Conservation (phyloP, 75 land plant genomes). For the Selaginella moellendorffii region DNA sequence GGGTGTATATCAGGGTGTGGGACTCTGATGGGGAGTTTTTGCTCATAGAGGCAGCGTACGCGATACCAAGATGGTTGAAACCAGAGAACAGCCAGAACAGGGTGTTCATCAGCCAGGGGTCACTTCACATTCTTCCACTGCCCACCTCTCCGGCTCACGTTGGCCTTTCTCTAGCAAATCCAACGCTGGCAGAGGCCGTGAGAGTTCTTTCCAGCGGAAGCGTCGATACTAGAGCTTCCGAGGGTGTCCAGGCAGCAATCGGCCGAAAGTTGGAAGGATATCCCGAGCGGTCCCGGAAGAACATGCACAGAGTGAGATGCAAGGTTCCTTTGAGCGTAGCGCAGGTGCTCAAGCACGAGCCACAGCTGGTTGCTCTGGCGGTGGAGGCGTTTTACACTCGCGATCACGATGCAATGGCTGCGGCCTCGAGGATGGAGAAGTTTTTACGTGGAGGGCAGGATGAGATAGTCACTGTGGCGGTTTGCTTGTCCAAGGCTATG, state of each 20-base stretch:
- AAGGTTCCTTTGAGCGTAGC: constrained; percentile 67
- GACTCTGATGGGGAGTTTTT: constrained; percentile 94
- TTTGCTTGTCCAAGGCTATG: constrained; percentile 81
- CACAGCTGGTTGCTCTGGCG: constrained; percentile 66
- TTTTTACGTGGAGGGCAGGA: constrained; percentile 36
- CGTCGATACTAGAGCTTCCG: constrained; percentile 34
- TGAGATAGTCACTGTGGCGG: constrained; percentile 59
- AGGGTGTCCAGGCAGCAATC: constrained; percentile 36
- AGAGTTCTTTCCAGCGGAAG: constrained; percentile 11
- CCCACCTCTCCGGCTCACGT: constrained; percentile 12
- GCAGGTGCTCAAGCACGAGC: constrained; percentile 66
- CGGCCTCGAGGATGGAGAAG: constrained; percentile 55
- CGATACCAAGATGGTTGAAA: constrained; percentile 74
- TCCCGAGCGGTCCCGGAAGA: constrained; percentile 42
- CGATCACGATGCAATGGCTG: constrained; percentile 83
- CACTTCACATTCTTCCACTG: constrained; percentile 44
- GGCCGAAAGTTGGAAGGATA: constrained; percentile 30
- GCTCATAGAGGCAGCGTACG: constrained; percentile 83
- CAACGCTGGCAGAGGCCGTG: constrained; percentile 22
- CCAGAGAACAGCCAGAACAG: constrained; percentile 60
- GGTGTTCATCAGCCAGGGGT: constrained; percentile 45
- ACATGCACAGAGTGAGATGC: constrained; percentile 57
- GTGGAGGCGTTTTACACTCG: constrained; percentile 88
- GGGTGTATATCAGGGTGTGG: constrained; percentile 43
- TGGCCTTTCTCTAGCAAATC: constrained; percentile 13